phyloP scores from a whole-genome alignment of 2,329 filamentous ascomycete genomes.

The Cercospora nicotianae region DNA sequence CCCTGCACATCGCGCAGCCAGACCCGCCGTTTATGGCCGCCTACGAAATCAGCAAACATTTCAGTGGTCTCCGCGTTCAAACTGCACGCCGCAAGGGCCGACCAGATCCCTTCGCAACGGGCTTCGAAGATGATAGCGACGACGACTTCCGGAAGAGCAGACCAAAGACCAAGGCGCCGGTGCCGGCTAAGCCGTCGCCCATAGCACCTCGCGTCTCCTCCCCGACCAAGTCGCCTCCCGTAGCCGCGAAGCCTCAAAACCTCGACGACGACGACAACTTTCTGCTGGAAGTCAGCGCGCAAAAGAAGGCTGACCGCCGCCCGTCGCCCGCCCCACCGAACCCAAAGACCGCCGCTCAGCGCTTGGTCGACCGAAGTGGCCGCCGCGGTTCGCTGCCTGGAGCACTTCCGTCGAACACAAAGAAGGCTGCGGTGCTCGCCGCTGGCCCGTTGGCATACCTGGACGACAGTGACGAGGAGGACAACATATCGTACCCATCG shows the following conservation, averaged over 20 bases:
- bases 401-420: conserved; percentile 17
- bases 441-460: conserved; percentile 37
- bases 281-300: conserved; percentile 27
- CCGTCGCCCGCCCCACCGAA: conserved; percentile 35
- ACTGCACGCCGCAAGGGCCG: conserved; percentile 33
- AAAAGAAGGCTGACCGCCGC: conserved; percentile 30
- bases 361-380: conserved; percentile 25
- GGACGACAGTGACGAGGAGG: conserved; percentile 38
- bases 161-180: conserved; percentile 30
- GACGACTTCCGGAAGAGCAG: conserved; percentile 29
- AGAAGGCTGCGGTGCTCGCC: conserved; percentile 32
- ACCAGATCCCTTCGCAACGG: conserved; percentile 35
- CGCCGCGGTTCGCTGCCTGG: conserved; percentile 29
- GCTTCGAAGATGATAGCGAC: conserved; percentile 39
- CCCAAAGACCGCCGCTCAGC: conserved; percentile 19
- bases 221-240: conserved; percentile 24
- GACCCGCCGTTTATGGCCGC: conserved; percentile 34
- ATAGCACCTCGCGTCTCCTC: conserved; percentile 12
- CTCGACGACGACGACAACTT: conserved; percentile 37
- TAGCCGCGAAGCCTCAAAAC: conserved; percentile 25
- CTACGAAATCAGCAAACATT: conserved; percentile 36
- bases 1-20: not conserved
- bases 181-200: conserved; percentile 25
- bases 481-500: conserved; percentile 15
- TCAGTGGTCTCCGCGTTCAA: conserved; percentile 36